A percentile compares a stretch with the other conserved stretches of the same genome.
phyloP scores from a whole-genome alignment of 1,284 basidiomycete species.

The Boletus albobrunnescens region DNA sequence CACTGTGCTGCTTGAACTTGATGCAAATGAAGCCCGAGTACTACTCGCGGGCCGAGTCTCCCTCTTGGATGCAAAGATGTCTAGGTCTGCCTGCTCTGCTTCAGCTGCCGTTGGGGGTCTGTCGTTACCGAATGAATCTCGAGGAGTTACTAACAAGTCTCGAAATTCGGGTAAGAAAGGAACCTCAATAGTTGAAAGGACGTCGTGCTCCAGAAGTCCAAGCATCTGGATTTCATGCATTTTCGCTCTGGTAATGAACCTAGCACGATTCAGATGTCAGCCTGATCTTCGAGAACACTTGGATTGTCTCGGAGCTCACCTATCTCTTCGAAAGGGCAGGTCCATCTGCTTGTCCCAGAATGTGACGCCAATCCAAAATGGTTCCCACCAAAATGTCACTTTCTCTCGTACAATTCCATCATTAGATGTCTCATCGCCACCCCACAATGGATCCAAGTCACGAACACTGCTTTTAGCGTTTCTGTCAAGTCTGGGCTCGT shows the following conservation, averaged over 20 bases:
- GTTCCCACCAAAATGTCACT: constrained; percentile 79
- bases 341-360: constrained; percentile 87
- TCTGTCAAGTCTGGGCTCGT: constrained; percentile 47
- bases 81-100: constrained; percentile 67
- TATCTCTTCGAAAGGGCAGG: constrained; percentile 80
- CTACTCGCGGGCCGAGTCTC: constrained; percentile 34
- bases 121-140: constrained; percentile 30
- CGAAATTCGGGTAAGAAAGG: constrained; percentile 58
- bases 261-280: constrained; percentile 27
- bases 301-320: constrained; percentile 40
- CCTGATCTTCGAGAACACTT: background rate
- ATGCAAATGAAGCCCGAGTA: constrained; percentile 40
- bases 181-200: constrained; percentile 80
- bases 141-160: constrained; percentile 31
- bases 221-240: constrained; percentile 96
- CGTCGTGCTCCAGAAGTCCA: constrained; percentile 85
- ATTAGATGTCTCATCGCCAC: constrained; percentile 52
- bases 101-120: constrained; percentile 44
- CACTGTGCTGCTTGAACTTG: constrained; percentile 35
- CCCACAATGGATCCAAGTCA: constrained; percentile 77
- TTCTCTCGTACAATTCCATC: constrained; percentile 39
- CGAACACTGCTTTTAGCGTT: constrained; percentile 47
- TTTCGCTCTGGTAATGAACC: constrained; percentile 85
- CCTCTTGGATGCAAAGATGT: constrained; percentile 53
- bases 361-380: constrained; percentile 76